These are phyloP conservation scores for Thermothelomyces thermophilus DNA, from an alignment of 2,329 filamentous ascomycete genomes.

Conservation along the genomic window DNA sequence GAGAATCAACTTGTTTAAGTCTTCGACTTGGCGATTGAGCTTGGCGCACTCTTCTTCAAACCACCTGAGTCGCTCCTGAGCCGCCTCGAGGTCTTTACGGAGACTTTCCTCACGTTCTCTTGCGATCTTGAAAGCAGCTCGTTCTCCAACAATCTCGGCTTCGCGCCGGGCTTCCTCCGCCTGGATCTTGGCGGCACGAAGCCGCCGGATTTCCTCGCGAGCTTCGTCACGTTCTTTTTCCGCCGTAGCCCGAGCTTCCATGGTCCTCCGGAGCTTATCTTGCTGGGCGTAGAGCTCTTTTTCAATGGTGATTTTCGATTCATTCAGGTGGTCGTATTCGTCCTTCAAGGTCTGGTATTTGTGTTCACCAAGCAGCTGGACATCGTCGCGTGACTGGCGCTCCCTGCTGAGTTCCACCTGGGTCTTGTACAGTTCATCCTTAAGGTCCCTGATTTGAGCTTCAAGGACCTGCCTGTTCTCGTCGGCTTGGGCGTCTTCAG, in stretches of 20 bases:
- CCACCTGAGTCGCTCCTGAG: conserved; percentile 67
- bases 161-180: conserved; percentile 80
- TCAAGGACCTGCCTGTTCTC: conserved; percentile 79
- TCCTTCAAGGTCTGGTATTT: conserved; percentile 76
- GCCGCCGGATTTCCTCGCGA: conserved; percentile 72
- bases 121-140: conserved; percentile 68
- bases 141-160: conserved; percentile 74
- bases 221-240: conserved; percentile 88
- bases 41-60: conserved; percentile 73
- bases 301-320: conserved; percentile 94
- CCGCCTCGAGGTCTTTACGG: conserved; percentile 72
- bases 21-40: conserved; percentile 73
- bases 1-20: conserved; percentile 77
- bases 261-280: conserved; percentile 79
- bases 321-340: conserved; percentile 80
- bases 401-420: conserved; percentile 88
- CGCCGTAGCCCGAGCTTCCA: conserved; percentile 69
- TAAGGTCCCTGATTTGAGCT: conserved; percentile 79
- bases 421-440: conserved; percentile 73
- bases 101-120: conserved; percentile 74
- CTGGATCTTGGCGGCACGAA: conserved; percentile 76
- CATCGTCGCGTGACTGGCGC: conserved; percentile 88
- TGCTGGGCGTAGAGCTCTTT: conserved; percentile 97
- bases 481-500: conserved; percentile 78
- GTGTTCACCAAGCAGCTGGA: conserved; percentile 83